Base-by-base conservation (phyloP, 2,329 filamentous ascomycete species). In the Paraconiothyrium sp. region DNA sequence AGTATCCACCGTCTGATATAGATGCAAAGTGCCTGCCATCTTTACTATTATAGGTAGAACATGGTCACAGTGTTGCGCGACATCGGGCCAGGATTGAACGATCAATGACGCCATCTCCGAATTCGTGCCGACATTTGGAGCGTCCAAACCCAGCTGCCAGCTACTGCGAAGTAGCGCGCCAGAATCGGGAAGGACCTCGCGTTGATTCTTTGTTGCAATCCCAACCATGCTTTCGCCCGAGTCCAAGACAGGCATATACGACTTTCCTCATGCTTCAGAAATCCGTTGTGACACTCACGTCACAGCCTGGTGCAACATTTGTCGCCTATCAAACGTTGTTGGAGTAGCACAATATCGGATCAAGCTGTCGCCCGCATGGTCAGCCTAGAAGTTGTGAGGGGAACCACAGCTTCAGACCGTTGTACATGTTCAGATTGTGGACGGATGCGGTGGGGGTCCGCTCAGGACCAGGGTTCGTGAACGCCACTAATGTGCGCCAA, bases 321-420 rank as follows among this genome's bases (percentile, higher is more conserved):
- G 1, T 6, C 11, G 24, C 44, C 44, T 49, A 57, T 49, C 52
- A 32, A 44, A 22, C 24, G 9, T 20, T 14, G 2, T 55, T 22
- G 27, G 22, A 8, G 37, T 55, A 2, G 24, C 35, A 55, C 39
- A 55, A 34, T 13, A 20, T 55, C 52, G 52, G 52, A 55, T 44
- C 16, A 20, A 22, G 39, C 30, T 55, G 39, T 44, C 39, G 20
- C 34, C 27, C 39, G 27, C 52, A 55, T 55, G 52, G 39, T 20
- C 24, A 20, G 24, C 39, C 52, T n/a, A 34, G 39, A 35, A 20
- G 1, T 11, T 4, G 24, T 32, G 52, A 55, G 52, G 27, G 16
- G 6, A 24, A 24, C 22, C 52, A 55, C 27, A 27, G 39, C 37
- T 34, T 55, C 52, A 55, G 27, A 46, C 10, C 9, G 52, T 44